Evolutionary conservation across 305 asterid species (phyloP).

Genomic region (Euphrasia arctica): DNA sequence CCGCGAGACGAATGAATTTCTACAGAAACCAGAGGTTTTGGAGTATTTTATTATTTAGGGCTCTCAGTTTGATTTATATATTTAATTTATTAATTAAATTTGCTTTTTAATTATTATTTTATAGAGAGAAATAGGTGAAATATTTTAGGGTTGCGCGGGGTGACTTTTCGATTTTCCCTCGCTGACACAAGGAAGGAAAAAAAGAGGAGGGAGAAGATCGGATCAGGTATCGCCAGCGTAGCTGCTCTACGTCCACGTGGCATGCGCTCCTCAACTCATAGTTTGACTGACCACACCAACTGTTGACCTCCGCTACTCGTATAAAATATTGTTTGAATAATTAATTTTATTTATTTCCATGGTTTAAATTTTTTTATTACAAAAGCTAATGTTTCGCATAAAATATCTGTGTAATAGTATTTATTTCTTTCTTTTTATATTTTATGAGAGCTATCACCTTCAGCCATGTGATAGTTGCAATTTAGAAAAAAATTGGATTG

Average conservation of each 20-base stretch:
- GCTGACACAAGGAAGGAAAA: conserved; percentile 23
- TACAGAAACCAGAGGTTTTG: conserved; percentile 30
- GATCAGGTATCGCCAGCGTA: conserved; percentile 4
- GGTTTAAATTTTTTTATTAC: too few relatives aligned
- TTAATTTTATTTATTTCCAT: too few relatives aligned
- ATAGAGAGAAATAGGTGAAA: background rate
- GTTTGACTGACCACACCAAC: too few relatives aligned
- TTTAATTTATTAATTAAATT: background rate
- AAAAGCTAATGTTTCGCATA: too few relatives aligned
- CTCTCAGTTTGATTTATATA: conserved; percentile 5
- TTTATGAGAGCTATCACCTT: too few relatives aligned
- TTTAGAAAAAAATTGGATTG: too few relatives aligned
- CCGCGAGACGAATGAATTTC: conserved; percentile 18
- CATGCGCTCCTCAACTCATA: background rate
- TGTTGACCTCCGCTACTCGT: too few relatives aligned
- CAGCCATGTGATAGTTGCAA: too few relatives aligned
- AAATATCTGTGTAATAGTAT: too few relatives aligned
- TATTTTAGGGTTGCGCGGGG: conserved; percentile 30
- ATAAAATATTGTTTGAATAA: too few relatives aligned
- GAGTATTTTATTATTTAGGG: conserved; percentile 16
- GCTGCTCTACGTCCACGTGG: conserved; percentile 11
- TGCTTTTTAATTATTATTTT: background rate
- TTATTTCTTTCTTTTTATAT: too few relatives aligned
- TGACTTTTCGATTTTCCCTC: conserved; percentile 40
- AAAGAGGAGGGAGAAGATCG: conserved; percentile 21